A percentile compares a stretch with the other conserved stretches of the same genome.
These are phyloP conservation scores for Dictyostelium intermedium DNA, from an alignment of 78 protist genomes.

Conservation along the genomic window DNA sequence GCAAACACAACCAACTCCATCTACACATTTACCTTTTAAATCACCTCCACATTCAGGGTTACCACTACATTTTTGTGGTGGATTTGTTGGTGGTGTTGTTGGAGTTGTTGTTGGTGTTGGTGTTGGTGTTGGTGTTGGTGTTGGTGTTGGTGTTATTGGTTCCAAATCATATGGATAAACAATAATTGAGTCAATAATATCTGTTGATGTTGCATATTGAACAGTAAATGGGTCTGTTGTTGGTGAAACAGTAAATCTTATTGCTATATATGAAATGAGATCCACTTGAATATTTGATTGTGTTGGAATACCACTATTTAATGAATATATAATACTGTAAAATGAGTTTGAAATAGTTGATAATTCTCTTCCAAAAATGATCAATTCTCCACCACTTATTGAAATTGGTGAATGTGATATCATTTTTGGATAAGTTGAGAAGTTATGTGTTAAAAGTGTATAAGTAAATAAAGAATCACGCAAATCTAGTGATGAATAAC, in stretches of 20 bases:
- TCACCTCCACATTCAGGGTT: background rate
- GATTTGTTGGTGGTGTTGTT: background rate
- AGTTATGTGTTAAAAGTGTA: background rate
- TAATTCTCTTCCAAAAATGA: background rate
- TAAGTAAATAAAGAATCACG: background rate
- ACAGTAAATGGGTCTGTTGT: background rate
- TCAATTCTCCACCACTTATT: background rate
- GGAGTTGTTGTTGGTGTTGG: background rate
- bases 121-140: background rate
- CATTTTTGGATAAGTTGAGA: background rate
- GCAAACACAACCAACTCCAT: background rate
- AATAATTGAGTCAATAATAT: background rate
- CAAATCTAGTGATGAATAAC: background rate
- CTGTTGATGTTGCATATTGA: background rate
- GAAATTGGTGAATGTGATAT: background rate
- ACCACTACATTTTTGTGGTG: background rate
- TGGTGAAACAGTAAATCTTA: background rate
- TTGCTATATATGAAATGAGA: background rate
- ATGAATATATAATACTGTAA: background rate
- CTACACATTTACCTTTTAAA: background rate
- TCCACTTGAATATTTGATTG: background rate
- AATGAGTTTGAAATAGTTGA: background rate
- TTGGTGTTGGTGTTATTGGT: background rate
- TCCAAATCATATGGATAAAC: background rate
- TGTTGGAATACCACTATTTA: background rate